Conservation (phyloP, 73 alveolate species). For the Uronychia setigera region DNA sequence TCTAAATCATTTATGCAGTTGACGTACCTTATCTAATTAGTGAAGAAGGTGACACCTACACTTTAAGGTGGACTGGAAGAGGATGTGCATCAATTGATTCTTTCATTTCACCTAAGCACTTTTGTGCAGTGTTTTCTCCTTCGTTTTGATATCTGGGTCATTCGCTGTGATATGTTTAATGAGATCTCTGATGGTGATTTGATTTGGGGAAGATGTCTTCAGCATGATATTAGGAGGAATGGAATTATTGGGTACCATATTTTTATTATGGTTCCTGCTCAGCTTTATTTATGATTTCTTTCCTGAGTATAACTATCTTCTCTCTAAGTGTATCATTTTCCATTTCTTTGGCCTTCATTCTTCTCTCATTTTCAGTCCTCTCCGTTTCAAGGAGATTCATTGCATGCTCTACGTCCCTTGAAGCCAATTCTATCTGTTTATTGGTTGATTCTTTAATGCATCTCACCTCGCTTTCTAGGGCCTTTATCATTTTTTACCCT, state of each 20-base stretch:
- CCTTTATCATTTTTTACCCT: not conserved
- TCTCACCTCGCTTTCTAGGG: not conserved
- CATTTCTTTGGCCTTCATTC: not conserved
- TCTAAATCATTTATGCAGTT: not conserved
- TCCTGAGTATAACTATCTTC: not conserved
- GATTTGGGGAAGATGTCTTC: not conserved
- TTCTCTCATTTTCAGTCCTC: not conserved
- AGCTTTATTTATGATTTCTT: not conserved
- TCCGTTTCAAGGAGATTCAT: not conserved
- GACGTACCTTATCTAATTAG: not conserved
- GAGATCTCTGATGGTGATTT: no score
- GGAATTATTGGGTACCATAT: no score
- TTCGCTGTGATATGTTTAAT: not conserved
- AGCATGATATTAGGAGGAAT: not conserved
- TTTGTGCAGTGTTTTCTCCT: no score
- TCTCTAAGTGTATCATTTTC: not conserved
- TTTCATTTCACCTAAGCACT: not conserved
- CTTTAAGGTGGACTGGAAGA: not conserved
- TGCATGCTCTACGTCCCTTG: not conserved
- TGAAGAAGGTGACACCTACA: not conserved
- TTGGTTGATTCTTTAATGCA: not conserved
- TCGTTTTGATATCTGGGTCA: not conserved
- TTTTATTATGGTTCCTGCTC: no score
- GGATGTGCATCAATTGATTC: not conserved
- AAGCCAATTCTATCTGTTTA: not conserved